These are phyloP conservation scores for Venturia pyrina DNA, from an alignment of 2,329 filamentous ascomycete genomes.

Conservation along the genomic window DNA sequence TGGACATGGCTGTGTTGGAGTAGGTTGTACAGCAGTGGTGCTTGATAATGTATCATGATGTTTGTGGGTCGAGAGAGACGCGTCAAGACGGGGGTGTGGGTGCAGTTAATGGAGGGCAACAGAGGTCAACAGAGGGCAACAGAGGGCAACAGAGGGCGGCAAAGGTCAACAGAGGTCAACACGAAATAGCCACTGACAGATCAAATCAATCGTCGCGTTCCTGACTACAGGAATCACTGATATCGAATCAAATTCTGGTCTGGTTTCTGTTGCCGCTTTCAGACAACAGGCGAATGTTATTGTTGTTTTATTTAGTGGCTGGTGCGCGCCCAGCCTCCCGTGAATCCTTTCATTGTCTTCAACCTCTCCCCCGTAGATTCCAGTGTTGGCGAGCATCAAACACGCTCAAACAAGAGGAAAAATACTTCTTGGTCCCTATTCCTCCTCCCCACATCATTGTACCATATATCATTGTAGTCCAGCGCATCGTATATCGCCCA, in stretches of 20 bases:
- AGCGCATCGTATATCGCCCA: background rate
- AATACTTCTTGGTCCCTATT: background rate
- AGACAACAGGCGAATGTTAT: background rate
- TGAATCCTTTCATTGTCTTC: background rate
- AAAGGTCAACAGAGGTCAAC: no score
- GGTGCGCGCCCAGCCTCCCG: background rate
- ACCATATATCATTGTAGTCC: background rate
- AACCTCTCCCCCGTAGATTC: background rate
- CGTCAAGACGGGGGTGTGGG: background rate
- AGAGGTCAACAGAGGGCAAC: no score
- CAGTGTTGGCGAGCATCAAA: background rate
- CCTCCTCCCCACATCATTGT: background rate
- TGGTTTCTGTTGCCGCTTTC: background rate
- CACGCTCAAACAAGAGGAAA: background rate
- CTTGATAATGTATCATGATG: background rate
- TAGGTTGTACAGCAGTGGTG: background rate
- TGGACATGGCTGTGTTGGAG: slow-evolving; percentile 5
- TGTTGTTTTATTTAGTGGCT: background rate
- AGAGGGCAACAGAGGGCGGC: background rate
- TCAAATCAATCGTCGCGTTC: no score
- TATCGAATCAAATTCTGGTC: background rate
- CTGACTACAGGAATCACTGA: no score
- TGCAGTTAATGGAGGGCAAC: background rate
- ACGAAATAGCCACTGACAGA: no score
- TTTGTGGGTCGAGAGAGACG: background rate